Conservation (phyloP, 306 rosid species). For the Vigna hirtella region DNA sequence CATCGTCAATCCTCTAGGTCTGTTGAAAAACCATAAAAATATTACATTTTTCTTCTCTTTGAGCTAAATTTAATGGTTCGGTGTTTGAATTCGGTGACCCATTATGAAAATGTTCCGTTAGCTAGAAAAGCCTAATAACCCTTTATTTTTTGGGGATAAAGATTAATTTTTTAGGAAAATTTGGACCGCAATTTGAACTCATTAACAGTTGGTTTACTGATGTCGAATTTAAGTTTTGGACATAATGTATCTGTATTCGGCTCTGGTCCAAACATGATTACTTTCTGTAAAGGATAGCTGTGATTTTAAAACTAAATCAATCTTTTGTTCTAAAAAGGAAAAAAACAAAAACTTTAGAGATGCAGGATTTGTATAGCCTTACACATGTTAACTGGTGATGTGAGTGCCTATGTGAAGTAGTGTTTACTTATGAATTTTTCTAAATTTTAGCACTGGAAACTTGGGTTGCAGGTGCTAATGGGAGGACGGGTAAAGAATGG, state of each 20-base stretch:
- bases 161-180: conserved; percentile 19
- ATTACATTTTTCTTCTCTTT: conserved; percentile 3
- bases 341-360: background rate
- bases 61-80: conserved; percentile 35
- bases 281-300: background rate
- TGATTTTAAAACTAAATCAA: background rate
- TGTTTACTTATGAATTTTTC: conserved; percentile 7
- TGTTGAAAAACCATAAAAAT: background rate
- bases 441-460: conserved; percentile 12
- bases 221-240: background rate
- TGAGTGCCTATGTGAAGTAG: conserved; percentile 1
- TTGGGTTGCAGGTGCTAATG: conserved; percentile 85
- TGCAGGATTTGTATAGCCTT: background rate
- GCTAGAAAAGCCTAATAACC: background rate
- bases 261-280: background rate
- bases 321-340: background rate
- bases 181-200: background rate
- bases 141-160: conserved; percentile 11
- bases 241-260: background rate
- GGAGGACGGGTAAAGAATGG: conserved; percentile 88
- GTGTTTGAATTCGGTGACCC: conserved; percentile 27
- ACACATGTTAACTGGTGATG: conserved; percentile 16
- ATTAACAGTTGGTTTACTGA: background rate
- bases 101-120: background rate
- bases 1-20: conserved; percentile 88